These are phyloP conservation scores for Pichia nanzhaoensis DNA, from an alignment of 805 yeast genomes.

Conservation along the genomic window DNA sequence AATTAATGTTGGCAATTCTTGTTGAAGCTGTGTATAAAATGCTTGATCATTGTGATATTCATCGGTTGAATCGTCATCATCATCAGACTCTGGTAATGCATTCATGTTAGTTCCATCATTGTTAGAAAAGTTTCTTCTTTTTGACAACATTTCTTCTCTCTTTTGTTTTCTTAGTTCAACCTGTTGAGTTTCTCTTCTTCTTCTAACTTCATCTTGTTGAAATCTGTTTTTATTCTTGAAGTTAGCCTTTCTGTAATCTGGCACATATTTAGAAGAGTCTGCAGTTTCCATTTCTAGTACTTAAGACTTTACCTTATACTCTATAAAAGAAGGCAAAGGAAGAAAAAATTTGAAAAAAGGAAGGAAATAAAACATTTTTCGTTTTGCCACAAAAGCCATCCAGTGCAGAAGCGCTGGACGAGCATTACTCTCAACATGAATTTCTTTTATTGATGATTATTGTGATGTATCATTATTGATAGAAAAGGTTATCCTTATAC, in stretches of 20 bases:
- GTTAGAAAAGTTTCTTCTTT: constrained; percentile 73
- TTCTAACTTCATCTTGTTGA: constrained; percentile 91
- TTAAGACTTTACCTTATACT: not conserved
- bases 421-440: too few species aligned
- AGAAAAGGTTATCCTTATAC: not conserved
- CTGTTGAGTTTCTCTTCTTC: constrained; percentile 96
- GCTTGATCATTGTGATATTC: constrained; percentile 27
- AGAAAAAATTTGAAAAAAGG: not conserved
- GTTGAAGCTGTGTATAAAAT: constrained; percentile 44
- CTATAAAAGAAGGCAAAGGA: not conserved
- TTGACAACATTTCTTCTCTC: constrained; percentile 89
- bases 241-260: constrained; percentile 95
- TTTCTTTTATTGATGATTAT: too few species aligned
- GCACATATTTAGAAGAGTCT: constrained; percentile 81
- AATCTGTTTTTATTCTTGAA: constrained; percentile 93
- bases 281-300: constrained; percentile 49
- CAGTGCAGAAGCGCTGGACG: too few species aligned
- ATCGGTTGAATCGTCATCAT: constrained; percentile 44
- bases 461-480: not conserved
- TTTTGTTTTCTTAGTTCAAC: constrained; percentile 94
- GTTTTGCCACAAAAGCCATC: too few species aligned
- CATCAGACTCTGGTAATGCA: constrained; percentile 32
- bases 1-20: constrained; percentile 81
- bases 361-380: not conserved
- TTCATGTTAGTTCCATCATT: constrained; percentile 15